Evolutionary conservation across 1,139 yeast genomes (phyloP), one percentile per base, ranked within the genome.

Genomic region (Taphrina sp.): DNA sequence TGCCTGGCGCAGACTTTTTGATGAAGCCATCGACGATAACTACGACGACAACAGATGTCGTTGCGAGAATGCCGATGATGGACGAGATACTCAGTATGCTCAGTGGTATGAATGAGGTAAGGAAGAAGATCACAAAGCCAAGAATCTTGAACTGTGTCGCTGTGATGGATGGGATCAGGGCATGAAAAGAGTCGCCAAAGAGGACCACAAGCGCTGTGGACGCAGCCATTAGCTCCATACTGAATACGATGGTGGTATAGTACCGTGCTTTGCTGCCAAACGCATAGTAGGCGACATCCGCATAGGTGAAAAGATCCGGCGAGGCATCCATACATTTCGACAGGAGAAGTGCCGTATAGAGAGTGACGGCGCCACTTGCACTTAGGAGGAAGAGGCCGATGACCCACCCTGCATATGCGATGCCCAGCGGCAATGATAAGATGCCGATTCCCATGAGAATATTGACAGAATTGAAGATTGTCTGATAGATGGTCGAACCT

Each of bases 361-460:
- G 76, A 0, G 96, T 87, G 10, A 79, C 69, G 3, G 76, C 55
- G 0, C 56, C 56, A 20, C 49, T 52, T 12, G 49, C 42, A 12
- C 41, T 29, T 5, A 53, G 44, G n/a, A 53, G 31, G n/a, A 44
- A 34, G 5, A 79, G 60, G 0, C 96, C 96, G 19, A 79, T 59
- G 2, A 84, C 66, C 89, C 95, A 84, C 0, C 97, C 97, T 0
- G 95, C 77, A 55, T 85, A 76, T 61, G 76, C 79, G 61, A 90
- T 72, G 0, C 92, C 97, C 63, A 84, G 75, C 0, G 96, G 95
- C 47, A 90, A 73, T 0, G 96, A 83, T 34, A 90, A 74, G 65
- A 90, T 76, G 2, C 95, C 96, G 44, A 90, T 80, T 0, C 96
- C 97, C 64, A 89, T 81, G 41, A 89, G 72, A 0, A 89, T 85